A percentile compares a stretch with the other conserved stretches of the same genome.
Conservation (phyloP, 495 filamentous ascomycete species). For the Penicillium malachiteum region DNA sequence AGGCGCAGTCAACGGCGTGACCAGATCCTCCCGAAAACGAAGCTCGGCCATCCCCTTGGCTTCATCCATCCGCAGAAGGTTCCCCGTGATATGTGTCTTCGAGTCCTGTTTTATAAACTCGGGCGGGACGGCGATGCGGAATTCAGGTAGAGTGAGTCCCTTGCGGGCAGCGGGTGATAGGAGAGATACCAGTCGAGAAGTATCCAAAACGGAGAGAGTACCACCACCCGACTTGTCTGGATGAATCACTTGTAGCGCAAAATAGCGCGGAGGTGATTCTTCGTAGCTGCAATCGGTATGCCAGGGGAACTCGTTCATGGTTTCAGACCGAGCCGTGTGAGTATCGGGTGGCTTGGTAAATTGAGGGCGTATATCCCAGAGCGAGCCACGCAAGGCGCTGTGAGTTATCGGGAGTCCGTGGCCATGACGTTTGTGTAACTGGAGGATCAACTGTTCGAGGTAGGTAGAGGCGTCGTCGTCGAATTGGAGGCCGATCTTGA, state of each 20-base stretch:
- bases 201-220: conserved; percentile 29
- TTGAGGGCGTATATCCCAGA: conserved; percentile 35
- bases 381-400: conserved; percentile 31
- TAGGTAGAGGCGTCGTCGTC: background rate
- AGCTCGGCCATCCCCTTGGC: conserved; percentile 3
- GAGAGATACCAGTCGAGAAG: conserved; percentile 12
- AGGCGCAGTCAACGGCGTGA: conserved; percentile 14
- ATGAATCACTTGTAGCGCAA: conserved; percentile 39
- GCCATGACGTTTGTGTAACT: conserved; percentile 22
- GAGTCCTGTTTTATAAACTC: conserved; percentile 31
- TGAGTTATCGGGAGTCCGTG: conserved; percentile 34
- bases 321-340: conserved; percentile 34
- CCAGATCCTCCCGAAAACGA: conserved; percentile 34
- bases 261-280: conserved; percentile 28
- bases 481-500: conserved; percentile 1
- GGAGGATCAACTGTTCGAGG: background rate
- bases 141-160: conserved; percentile 19
- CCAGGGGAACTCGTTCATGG: conserved; percentile 35
- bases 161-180: conserved; percentile 15
- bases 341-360: background rate
- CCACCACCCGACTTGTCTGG: conserved; percentile 34
- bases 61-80: conserved; percentile 15
- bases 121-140: conserved; percentile 28
- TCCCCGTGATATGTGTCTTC: background rate
- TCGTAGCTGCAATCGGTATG: conserved; percentile 32